These are phyloP conservation scores for Allomyces javanicus DNA, from an alignment of 192 early-diverging fungal genomes.

Conservation along the genomic window DNA sequence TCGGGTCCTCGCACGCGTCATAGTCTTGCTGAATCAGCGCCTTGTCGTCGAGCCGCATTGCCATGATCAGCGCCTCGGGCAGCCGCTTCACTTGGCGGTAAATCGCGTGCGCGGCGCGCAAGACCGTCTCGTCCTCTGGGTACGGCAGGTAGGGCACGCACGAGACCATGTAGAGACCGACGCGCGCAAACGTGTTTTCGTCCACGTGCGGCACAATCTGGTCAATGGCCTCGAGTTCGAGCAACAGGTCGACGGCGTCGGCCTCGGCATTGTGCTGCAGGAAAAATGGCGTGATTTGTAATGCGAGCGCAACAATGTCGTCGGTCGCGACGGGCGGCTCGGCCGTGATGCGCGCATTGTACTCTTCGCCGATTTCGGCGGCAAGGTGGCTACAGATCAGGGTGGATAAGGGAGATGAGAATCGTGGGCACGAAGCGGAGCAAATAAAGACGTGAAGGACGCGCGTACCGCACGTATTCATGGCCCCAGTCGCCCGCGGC, in stretches of 20 bases:
- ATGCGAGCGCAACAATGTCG: constrained; percentile 47
- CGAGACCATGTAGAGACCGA: constrained; percentile 88
- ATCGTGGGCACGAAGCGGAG: no score
- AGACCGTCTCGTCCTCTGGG: constrained; percentile 70
- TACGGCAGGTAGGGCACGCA: constrained; percentile 54
- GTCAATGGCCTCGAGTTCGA: constrained; percentile 73
- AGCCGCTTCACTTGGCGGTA: constrained; percentile 66
- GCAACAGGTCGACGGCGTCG: constrained; percentile 88
- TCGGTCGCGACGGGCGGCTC: constrained; percentile 33
- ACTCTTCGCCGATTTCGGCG: constrained; percentile 76
- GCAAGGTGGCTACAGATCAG: constrained; percentile 48
- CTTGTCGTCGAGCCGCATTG: constrained; percentile 64
- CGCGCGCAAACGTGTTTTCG: constrained; percentile 78
- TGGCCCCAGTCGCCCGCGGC: constrained; percentile 88
- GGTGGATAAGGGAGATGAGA: no score
- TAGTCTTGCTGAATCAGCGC: constrained; percentile 72
- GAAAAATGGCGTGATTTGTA: constrained; percentile 84
- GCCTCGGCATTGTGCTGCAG: constrained; percentile 94
- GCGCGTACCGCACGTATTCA: constrained; percentile 78
- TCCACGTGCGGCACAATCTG: constrained; percentile 65
- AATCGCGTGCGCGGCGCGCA: constrained; percentile 72
- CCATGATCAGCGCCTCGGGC: constrained; percentile 64
- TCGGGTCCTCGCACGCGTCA: constrained; percentile 58
- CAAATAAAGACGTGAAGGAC: no score
- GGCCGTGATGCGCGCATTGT: constrained; percentile 37